A percentile compares a stretch with the other conserved stretches of the same genome.
Evolutionary conservation across 495 filamentous ascomycete species (phyloP).

Genomic region (Aspergillus asperescens): DNA sequence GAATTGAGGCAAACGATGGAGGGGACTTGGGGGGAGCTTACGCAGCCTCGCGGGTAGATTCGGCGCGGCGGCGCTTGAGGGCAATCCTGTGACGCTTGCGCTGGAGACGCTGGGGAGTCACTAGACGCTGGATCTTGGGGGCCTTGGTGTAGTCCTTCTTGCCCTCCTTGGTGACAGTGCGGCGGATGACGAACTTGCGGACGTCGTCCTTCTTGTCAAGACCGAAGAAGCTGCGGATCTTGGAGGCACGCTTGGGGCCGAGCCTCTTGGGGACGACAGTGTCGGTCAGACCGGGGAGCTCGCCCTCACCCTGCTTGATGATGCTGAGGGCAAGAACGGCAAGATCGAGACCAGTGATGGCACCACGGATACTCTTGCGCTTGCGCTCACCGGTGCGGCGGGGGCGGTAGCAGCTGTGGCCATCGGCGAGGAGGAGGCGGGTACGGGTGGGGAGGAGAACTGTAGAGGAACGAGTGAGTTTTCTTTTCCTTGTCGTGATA

Average conservation of each 20-base stretch:
- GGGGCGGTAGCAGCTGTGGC: conserved; percentile 89
- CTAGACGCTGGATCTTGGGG: conserved; percentile 96
- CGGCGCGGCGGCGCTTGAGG: conserved; percentile 93
- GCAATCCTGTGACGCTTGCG: conserved; percentile 97
- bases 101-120: conserved; percentile 98
- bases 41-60: conserved; percentile 97
- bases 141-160: conserved; percentile 99
- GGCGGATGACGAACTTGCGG: conserved; percentile 98
- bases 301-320: conserved; percentile 93
- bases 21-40: conserved; percentile 54
- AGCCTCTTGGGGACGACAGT: conserved; percentile 95
- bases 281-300: conserved; percentile 94
- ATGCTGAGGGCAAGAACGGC: conserved; percentile 87
- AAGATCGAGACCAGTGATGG: conserved; percentile 91
- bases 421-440: conserved; percentile 84
- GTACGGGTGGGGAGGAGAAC: conserved; percentile 93
- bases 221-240: conserved; percentile 98
- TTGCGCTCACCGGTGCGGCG: conserved; percentile 97
- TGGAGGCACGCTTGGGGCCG: conserved; percentile 97
- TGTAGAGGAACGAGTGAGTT: conserved; percentile 31
- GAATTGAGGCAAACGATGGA: too few species aligned
- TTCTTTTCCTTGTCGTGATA: conserved; percentile 15
- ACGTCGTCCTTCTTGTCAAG: conserved; percentile 99
- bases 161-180: conserved; percentile 95
- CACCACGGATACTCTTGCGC: conserved; percentile 96